A percentile compares a stretch with the other conserved stretches of the same genome.
Evolutionary conservation across 176 grass and related monocot genomes (phyloP).

Genomic region (Juncus inflexus): DNA sequence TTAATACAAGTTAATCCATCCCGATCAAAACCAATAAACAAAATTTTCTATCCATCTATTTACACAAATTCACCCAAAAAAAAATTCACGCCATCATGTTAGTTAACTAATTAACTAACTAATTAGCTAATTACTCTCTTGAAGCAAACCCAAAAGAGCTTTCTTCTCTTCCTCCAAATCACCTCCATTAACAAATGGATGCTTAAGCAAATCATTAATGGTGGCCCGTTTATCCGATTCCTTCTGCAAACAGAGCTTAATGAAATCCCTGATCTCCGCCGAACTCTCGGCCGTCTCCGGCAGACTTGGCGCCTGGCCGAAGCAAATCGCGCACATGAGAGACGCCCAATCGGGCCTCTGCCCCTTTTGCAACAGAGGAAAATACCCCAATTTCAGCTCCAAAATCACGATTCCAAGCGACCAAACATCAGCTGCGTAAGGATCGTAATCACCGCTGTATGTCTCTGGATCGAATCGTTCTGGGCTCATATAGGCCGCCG

Average conservation of each 20-base stretch:
- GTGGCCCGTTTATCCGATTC: constrained; percentile 55
- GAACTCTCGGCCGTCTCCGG: constrained; percentile 43
- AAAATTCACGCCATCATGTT: not conserved
- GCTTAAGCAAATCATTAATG: constrained; percentile 57
- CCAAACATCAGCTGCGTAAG: constrained; percentile 88
- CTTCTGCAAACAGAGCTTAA: constrained; percentile 80
- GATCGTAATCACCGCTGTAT: constrained; percentile 76
- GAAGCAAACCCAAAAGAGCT: constrained; percentile 26
- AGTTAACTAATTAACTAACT: too few relatives aligned
- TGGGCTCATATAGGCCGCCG: constrained; percentile 85
- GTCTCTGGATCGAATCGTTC: constrained; percentile 76
- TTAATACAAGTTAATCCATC: too few relatives aligned
- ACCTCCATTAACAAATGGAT: constrained; percentile 57
- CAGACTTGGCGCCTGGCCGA: constrained; percentile 55
- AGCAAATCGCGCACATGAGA: constrained; percentile 90
- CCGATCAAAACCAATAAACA: too few relatives aligned
- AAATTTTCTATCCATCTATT: constrained; percentile 18
- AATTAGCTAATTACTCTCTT: not conserved
- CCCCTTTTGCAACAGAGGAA: constrained; percentile 74
- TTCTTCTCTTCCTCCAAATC: constrained; percentile 38
- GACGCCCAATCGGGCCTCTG: constrained; percentile 76
- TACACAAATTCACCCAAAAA: not conserved
- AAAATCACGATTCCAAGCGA: constrained; percentile 64
- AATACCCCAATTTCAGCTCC: constrained; percentile 74
- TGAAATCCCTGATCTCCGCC: constrained; percentile 61